Conservation (phyloP, 2,329 filamentous ascomycete genomes). For the Arachnomyces sp. region DNA sequence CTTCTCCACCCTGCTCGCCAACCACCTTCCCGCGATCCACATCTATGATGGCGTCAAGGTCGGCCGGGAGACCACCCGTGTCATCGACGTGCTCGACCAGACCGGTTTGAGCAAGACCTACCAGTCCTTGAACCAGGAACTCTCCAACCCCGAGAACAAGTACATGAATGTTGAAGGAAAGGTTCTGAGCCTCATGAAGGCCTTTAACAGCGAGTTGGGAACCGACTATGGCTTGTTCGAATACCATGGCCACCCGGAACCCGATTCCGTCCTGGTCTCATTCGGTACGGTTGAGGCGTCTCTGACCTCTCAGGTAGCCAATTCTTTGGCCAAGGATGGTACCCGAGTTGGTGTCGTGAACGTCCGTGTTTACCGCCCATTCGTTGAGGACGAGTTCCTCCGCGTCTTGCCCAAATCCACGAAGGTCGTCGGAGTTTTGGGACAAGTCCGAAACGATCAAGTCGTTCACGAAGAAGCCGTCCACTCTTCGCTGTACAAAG, state of each 20-base stretch:
- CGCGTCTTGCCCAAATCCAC: conserved; percentile 68
- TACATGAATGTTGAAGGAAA: conserved; percentile 64
- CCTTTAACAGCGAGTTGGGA: conserved; percentile 84
- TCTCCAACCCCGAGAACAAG: conserved; percentile 59
- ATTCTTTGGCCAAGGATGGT: conserved; percentile 62
- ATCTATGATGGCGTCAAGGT: conserved; percentile 81
- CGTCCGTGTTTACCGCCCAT: conserved; percentile 89
- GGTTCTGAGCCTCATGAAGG: conserved; percentile 60
- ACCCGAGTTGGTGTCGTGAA: conserved; percentile 79
- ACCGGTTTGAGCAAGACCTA: conserved; percentile 62
- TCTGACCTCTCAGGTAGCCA: conserved; percentile 71
- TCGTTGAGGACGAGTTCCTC: conserved; percentile 90
- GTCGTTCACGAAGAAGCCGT: conserved; percentile 67
- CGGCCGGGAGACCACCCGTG: conserved; percentile 70
- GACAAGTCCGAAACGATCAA: conserved; percentile 70
- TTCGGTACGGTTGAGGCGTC: conserved; percentile 91
- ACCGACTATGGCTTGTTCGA: conserved; percentile 92
- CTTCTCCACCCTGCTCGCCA: conserved; percentile 74
- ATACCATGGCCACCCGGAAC: conserved; percentile 74
- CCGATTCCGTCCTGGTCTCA: conserved; percentile 78
- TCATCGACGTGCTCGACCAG: conserved; percentile 75
- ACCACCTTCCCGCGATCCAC: conserved; percentile 73
- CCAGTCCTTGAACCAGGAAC: conserved; percentile 55
- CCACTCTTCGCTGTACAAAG: conserved; percentile 83
- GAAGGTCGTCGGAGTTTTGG: conserved; percentile 73